phyloP scores from a whole-genome alignment of 108 stramenopile genomes.

The Poteriospumella lacustris region DNA sequence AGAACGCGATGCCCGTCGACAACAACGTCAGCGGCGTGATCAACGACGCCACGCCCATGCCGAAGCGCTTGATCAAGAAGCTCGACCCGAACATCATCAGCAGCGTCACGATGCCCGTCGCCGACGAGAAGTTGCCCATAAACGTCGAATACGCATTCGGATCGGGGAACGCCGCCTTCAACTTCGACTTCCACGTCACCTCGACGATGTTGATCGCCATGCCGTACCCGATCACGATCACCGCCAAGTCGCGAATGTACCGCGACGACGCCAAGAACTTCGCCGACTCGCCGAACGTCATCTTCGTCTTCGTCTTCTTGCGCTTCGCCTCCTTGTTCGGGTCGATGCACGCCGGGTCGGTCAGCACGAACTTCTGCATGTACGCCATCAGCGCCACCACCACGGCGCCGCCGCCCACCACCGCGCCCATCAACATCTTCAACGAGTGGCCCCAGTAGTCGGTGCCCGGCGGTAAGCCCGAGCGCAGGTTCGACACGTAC shows the following conservation, averaged over 20 bases:
- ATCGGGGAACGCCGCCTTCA: slow-evolving; percentile 92
- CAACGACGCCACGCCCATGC: slow-evolving; percentile 67
- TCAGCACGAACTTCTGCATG: slow-evolving; percentile 82
- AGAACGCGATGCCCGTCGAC: slow-evolving; percentile 69
- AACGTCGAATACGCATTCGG: slow-evolving; percentile 95
- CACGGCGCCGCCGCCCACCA: slow-evolving; percentile 69
- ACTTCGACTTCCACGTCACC: slow-evolving; percentile 95
- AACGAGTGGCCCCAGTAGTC: slow-evolving; percentile 86
- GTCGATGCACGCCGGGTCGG: slow-evolving; percentile 64
- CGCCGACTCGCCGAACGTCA: slow-evolving; percentile 74
- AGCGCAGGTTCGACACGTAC: slow-evolving; percentile 74
- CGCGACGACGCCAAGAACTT: slow-evolving; percentile 78
- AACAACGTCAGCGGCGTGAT: slow-evolving; percentile 90
- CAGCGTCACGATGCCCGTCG: slow-evolving; percentile 86
- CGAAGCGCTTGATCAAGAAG: background rate
- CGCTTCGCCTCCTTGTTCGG: slow-evolving; percentile 46
- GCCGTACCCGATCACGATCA: slow-evolving; percentile 89
- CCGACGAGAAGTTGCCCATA: slow-evolving; percentile 95
- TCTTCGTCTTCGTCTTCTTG: slow-evolving; percentile 68
- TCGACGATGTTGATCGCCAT: slow-evolving; percentile 98
- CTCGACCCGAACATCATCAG: slow-evolving; percentile 88
- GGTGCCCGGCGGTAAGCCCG: slow-evolving; percentile 67
- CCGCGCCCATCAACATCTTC: slow-evolving; percentile 85
- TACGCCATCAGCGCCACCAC: slow-evolving; percentile 70
- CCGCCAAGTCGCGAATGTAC: slow-evolving; percentile 80